A percentile compares a stretch with the other conserved stretches of the same genome.
phyloP scores from a whole-genome alignment of 2,329 filamentous ascomycete genomes.

The Dactylellina haptotyla region DNA sequence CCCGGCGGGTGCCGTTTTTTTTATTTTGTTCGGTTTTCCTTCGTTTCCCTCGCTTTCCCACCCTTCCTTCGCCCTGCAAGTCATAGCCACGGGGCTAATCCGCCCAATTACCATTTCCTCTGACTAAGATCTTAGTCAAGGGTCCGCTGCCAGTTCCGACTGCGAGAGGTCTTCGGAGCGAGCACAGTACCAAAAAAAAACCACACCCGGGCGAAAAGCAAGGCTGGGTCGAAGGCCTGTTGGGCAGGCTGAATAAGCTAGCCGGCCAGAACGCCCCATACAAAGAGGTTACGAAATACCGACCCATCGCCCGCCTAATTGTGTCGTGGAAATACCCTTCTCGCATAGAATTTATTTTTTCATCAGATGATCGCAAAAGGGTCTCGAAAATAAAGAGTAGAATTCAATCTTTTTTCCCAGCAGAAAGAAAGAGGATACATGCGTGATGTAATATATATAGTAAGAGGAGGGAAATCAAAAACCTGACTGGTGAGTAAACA shows the following conservation, averaged over 20 bases:
- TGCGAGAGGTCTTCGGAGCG: slow-evolving; percentile 13
- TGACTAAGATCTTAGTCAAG: slow-evolving; percentile 53
- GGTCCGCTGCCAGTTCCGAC: slow-evolving; percentile 43
- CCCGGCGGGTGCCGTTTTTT: no score
- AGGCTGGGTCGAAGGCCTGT: not conserved
- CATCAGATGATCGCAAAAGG: no score
- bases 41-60: not conserved
- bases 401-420: slow-evolving; percentile 22
- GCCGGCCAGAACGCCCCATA: slow-evolving; percentile 41
- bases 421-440: not conserved
- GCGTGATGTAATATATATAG: not conserved
- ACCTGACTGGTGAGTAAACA: not conserved
- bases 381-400: not conserved
- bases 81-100: not conserved
- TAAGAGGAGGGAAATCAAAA: not conserved
- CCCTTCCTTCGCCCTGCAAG: not conserved
- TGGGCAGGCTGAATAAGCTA: slow-evolving; percentile 51
- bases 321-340: slow-evolving; percentile 4
- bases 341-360: no score
- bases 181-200: not conserved
- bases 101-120: slow-evolving; percentile 12
- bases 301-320: slow-evolving; percentile 25
- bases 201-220: not conserved
- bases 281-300: slow-evolving; percentile 48
- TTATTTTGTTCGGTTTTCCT: no score